Base-by-base conservation (phyloP, 208 protist genomes). In the Leishmania tropica region DNA sequence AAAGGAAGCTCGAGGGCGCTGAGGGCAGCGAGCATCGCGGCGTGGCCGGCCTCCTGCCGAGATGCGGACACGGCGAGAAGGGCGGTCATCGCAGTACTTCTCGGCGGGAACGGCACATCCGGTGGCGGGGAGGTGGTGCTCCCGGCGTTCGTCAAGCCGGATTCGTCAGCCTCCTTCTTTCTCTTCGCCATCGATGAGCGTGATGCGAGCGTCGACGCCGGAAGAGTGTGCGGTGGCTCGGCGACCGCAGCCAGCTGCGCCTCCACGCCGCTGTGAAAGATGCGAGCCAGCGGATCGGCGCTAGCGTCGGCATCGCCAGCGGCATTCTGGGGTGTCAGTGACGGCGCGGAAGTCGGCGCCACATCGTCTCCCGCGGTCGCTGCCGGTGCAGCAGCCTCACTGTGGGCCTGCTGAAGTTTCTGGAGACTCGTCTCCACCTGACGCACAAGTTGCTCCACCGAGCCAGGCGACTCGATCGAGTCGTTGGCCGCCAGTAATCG, bases 21-120 rank as follows among this genome's bases (percentile, higher is more conserved):
- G 3, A 85, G 68, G 19, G 82, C 82, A 1, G 82, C 47, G 48
- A 81, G 68, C 82, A 85, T 81, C 60, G 82, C 82, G 10, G 77
- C 51, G 7, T 13, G 35, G 28, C 77, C 76, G 5, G 82, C 70
- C 45, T 62, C 60, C 56, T 54, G 17, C 37, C 82, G 78, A 19
- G 82, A 48, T 2, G 82, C 62, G 24, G 77, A 71, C 51, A 67
- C 13, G n/a, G 77, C 68, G 54, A 85, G 72, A 75, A 85, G 54
- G 10, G 71, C 68, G 8, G 24, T 17, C 40, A 53, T 78, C n/a
- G 82, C 13, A 35, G 77, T 53, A 28, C 77, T 79, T 10, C 47
- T 62, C 48, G 77, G 60, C 11, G 67, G 67, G 17, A 31, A 17
- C 67, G 67, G 48, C 8, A 31, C 40, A 3, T 40, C 21, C 31